phyloP scores from a whole-genome alignment of 2,329 filamentous ascomycete species.

The Fusarium compactum region DNA sequence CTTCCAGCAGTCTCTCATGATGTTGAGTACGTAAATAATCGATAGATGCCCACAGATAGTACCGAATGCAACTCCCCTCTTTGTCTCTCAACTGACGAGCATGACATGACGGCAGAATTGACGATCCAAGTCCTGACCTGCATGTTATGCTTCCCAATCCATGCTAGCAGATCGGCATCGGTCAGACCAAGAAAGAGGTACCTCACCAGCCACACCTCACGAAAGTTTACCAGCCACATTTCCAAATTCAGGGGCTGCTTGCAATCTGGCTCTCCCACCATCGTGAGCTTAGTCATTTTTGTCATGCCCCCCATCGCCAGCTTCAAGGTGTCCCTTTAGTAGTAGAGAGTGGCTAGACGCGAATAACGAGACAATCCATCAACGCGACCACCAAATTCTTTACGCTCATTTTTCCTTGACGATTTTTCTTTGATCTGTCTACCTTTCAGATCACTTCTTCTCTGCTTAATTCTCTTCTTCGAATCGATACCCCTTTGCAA shows the following conservation, averaged over 20 bases:
- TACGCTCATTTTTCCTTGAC: conserved; percentile 43
- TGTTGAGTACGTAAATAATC: not conserved
- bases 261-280: conserved; percentile 45
- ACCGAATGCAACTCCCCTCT: not conserved
- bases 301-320: conserved; percentile 24
- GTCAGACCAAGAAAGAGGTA: conserved; percentile 10
- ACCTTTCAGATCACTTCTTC: not conserved
- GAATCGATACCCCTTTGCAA: conserved; percentile 19
- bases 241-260: conserved; percentile 39
- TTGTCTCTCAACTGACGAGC: conserved; percentile 12
- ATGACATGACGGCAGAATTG: conserved; percentile 28
- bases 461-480: not conserved
- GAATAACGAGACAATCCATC: conserved; percentile 31
- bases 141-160: conserved; percentile 24
- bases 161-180: conserved; percentile 36
- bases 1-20: not conserved
- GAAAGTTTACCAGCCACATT: conserved; percentile 29
- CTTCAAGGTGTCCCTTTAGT: conserved; percentile 44
- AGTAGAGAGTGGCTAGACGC: conserved; percentile 41
- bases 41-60: not conserved
- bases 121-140: conserved; percentile 26
- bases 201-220: conserved; percentile 13
- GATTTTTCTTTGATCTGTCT: conserved; percentile 4
- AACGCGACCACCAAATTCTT: conserved; percentile 43
- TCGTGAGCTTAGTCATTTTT: conserved; percentile 39